Conservation (phyloP, 768 basidiomycete genomes). For the Suillus paluster region DNA sequence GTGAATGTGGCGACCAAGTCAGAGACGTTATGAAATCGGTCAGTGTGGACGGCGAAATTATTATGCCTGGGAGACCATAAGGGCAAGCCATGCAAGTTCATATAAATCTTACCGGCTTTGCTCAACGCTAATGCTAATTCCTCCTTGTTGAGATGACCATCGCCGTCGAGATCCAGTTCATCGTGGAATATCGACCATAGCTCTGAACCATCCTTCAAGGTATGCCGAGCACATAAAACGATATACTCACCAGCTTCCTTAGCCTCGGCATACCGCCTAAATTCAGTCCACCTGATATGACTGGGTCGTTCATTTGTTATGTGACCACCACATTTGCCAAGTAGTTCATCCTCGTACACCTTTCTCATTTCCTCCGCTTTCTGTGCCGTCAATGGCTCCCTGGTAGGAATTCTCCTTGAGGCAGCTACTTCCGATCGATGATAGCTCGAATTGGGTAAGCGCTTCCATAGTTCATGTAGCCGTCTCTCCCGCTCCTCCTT, state of each 20-base stretch:
- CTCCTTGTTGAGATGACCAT: conserved; percentile 75
- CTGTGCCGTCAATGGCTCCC: conserved; percentile 47
- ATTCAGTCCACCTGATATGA: conserved; percentile 71
- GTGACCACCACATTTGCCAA: conserved; percentile 55
- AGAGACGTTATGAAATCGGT: conserved; percentile 82
- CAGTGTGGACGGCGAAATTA: conserved; percentile 68
- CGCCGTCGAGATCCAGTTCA: conserved; percentile 88
- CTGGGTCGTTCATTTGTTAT: conserved; percentile 43
- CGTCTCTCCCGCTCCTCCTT: conserved; percentile 61
- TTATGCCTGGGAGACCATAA: conserved; percentile 59
- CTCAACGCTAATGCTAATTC: conserved; percentile 66
- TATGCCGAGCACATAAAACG: conserved; percentile 17
- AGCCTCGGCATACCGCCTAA: conserved; percentile 72
- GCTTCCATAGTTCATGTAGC: conserved; percentile 66
- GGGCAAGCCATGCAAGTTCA: conserved; percentile 22
- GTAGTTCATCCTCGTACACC: conserved; percentile 80
- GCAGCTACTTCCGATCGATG: conserved; percentile 29
- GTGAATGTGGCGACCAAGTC: conserved; percentile 70
- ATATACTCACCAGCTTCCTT: conserved; percentile 77
- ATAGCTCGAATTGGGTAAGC: conserved; percentile 45
- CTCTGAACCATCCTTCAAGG: conserved; percentile 50
- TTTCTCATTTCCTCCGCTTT: conserved; percentile 65
- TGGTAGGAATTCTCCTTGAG: conserved; percentile 16
- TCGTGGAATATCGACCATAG: conserved; percentile 92
- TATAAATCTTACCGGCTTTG: conserved; percentile 62